These are phyloP conservation scores for Trypanosoma rangeli DNA, from an alignment of 208 protist species.

Conservation along the genomic window DNA sequence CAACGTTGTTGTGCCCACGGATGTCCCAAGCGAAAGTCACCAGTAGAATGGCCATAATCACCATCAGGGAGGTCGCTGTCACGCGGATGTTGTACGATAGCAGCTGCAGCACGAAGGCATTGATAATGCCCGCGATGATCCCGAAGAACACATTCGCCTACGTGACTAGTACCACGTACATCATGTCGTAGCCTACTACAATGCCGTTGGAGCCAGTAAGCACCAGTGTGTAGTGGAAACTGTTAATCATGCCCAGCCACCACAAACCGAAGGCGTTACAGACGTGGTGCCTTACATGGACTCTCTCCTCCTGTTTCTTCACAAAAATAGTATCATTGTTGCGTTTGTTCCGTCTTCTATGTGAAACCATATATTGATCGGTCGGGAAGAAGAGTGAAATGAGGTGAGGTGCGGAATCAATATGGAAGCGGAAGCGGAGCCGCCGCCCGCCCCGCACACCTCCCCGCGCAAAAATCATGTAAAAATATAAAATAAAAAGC, in stretches of 20 bases:
- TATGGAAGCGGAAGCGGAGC: too few relatives aligned
- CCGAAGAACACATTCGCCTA: conserved; percentile 86
- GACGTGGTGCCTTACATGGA: not conserved
- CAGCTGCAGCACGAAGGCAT: conserved; percentile 70
- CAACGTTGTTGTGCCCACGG: conserved; percentile 43
- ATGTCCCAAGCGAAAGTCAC: conserved; percentile 62
- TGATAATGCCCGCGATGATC: conserved; percentile 68
- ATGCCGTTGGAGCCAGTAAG: conserved; percentile 60
- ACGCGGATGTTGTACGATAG: conserved; percentile 79
- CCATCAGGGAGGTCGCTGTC: conserved; percentile 42
- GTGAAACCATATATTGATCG: too few relatives aligned
- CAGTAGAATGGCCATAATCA: conserved; percentile 73
- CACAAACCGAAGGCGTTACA: conserved; percentile 30
- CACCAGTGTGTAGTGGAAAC: conserved; percentile 87
- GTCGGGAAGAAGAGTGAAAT: too few relatives aligned
- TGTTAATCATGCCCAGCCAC: conserved; percentile 87
- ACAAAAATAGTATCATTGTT: too few relatives aligned
- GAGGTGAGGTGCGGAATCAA: too few relatives aligned
- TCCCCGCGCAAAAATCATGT: too few relatives aligned
- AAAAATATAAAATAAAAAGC: too few relatives aligned
- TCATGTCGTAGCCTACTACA: conserved; percentile 51
- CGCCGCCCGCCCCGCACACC: too few relatives aligned
- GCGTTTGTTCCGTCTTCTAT: too few relatives aligned
- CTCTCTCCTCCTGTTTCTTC: conserved; percentile 18
- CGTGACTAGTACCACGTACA: conserved; percentile 66